phyloP scores from a whole-genome alignment of 2,329 filamentous ascomycete genomes.

The Venturia asperata region DNA sequence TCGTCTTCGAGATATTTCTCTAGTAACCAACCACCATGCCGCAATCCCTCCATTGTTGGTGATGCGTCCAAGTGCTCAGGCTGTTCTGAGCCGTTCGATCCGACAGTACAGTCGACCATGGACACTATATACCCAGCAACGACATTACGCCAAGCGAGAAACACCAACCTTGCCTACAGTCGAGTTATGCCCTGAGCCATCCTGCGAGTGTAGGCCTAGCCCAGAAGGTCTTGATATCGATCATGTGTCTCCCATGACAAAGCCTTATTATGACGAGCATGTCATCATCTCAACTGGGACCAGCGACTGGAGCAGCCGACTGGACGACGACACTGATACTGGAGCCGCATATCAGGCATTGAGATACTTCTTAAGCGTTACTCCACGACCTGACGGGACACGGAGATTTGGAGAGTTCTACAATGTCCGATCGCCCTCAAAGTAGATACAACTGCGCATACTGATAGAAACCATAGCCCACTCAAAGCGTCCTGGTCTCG shows the following conservation, averaged over 20 bases:
- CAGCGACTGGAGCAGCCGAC: slow-evolving; percentile 72
- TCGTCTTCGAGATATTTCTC: not conserved
- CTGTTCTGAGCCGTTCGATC: not conserved
- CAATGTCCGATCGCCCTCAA: not conserved
- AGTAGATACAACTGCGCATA: not conserved
- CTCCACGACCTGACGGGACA: not conserved
- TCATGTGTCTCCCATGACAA: slow-evolving; percentile 59
- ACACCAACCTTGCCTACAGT: slow-evolving; percentile 37
- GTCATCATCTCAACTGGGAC: slow-evolving; percentile 76
- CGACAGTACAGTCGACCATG: not conserved
- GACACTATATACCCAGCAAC: not conserved
- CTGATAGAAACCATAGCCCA: slow-evolving; percentile 52
- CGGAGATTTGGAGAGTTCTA: slow-evolving; percentile 12
- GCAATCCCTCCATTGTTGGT: not conserved
- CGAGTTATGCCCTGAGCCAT: slow-evolving; percentile 63
- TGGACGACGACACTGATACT: slow-evolving; percentile 60
- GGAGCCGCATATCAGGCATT: not conserved
- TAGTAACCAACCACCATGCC: not conserved
- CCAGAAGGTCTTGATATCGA: slow-evolving; percentile 68
- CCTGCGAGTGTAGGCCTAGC: slow-evolving; percentile 65
- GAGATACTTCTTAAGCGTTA: slow-evolving; percentile 2
- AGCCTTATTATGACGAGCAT: slow-evolving; percentile 72
- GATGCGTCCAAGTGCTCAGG: not conserved
- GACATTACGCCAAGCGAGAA: not conserved
- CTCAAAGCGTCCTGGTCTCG: slow-evolving; percentile 70